Percentiles rank a stretch among this genome's conserved stretches.
phyloP scores from a whole-genome alignment of 176 grass and related monocot genomes.

The Eleusine coracana region DNA sequence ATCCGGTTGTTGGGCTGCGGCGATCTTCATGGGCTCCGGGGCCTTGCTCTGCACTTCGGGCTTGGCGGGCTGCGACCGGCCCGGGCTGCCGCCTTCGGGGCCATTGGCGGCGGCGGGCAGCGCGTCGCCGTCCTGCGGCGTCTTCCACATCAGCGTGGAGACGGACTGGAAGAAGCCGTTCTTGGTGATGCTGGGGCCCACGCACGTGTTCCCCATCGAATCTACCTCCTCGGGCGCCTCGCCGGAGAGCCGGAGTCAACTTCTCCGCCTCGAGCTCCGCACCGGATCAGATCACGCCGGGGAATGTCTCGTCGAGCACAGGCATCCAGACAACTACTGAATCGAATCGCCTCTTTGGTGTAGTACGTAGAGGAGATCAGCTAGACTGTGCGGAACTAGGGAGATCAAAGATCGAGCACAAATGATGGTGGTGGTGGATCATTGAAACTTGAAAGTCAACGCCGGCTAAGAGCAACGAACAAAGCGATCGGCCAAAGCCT shows the following conservation, averaged over 20 bases:
- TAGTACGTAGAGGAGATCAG: neutral
- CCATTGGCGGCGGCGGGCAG: constrained; percentile 47
- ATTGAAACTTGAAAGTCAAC: constrained; percentile 32
- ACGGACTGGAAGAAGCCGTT: constrained; percentile 89
- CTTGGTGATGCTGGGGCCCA: constrained; percentile 68
- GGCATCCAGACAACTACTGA: neutral
- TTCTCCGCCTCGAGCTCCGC: neutral
- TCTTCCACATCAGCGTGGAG: constrained; percentile 68
- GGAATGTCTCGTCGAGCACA: too few species aligned
- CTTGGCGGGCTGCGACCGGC: neutral
- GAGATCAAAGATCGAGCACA: neutral
- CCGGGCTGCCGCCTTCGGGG: neutral
- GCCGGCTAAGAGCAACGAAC: neutral
- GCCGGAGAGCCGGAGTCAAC: neutral
- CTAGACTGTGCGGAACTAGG: neutral
- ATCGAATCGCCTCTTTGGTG: neutral
- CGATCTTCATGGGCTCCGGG: constrained; percentile 66
- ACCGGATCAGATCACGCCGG: constrained; percentile 9
- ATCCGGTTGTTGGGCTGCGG: neutral
- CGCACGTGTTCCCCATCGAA: constrained; percentile 87
- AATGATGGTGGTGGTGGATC: too few species aligned
- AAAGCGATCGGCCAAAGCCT: neutral
- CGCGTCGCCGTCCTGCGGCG: constrained; percentile 47
- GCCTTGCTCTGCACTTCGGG: constrained; percentile 52
- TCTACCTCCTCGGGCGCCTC: neutral